Evolutionary conservation across 1,139 yeast species (phyloP).

Genomic region (Yamadazyma buinensis): DNA sequence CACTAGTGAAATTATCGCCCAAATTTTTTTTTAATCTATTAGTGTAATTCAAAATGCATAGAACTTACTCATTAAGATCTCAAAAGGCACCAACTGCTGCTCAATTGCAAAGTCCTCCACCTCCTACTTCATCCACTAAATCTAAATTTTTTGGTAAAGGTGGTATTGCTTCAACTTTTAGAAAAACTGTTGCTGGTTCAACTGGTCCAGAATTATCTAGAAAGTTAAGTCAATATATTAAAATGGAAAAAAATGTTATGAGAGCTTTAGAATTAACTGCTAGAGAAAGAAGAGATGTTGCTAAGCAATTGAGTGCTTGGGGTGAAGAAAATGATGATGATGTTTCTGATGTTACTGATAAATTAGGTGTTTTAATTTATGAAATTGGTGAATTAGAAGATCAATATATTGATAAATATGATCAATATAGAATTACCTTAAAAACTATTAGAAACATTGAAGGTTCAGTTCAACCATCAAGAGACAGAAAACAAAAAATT

Average conservation of each 20-base stretch:
- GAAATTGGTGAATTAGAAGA: slow-evolving; percentile 98
- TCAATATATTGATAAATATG: slow-evolving; percentile 95
- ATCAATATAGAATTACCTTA: slow-evolving; percentile 93
- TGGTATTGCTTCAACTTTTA: slow-evolving; percentile 75
- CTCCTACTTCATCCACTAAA: slow-evolving; percentile 81
- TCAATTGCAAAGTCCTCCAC: slow-evolving; percentile 92
- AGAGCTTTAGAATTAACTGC: slow-evolving; percentile 91
- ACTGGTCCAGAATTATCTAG: slow-evolving; percentile 94
- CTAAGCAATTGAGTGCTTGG: slow-evolving; percentile 94
- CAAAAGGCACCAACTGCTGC: slow-evolving; percentile 96
- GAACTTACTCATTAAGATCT: slow-evolving; percentile 96
- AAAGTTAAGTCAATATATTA: slow-evolving; percentile 83
- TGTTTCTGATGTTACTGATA: slow-evolving; percentile 94
- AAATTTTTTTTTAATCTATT: too few species aligned
- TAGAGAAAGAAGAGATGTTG: slow-evolving; percentile 93
- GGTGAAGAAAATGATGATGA: slow-evolving; percentile 98
- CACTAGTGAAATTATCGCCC: too few species aligned
- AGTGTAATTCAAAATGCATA: slow-evolving; percentile 62
- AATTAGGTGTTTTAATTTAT: slow-evolving; percentile 90
- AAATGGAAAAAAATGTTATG: slow-evolving; percentile 96
- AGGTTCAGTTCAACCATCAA: slow-evolving; percentile 95
- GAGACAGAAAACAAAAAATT: slow-evolving; percentile 96
- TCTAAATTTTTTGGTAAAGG: slow-evolving; percentile 89
- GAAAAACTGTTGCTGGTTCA: slow-evolving; percentile 87
- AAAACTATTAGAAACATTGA: slow-evolving; percentile 95